These are phyloP conservation scores for Talaromyces sp. DNA, from an alignment of 2,329 filamentous ascomycete species.

Conservation along the genomic window DNA sequence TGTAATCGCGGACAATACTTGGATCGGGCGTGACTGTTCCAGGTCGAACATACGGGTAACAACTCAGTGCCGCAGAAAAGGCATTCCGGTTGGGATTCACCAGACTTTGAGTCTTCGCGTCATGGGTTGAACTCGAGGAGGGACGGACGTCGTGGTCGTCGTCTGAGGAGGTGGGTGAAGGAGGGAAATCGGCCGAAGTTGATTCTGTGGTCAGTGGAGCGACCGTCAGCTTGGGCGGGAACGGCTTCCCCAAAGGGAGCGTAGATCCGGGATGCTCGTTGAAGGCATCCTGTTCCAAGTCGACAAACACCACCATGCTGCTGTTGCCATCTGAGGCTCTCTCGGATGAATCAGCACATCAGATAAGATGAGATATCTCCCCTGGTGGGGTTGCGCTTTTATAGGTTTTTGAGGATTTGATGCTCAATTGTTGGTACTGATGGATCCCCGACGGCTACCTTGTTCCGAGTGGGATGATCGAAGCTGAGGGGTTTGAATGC, in stretches of 20 bases:
- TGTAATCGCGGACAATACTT: background rate
- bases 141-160: constrained; percentile 1
- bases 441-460: constrained; percentile 10
- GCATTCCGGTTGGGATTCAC: constrained; percentile 32
- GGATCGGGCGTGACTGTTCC: background rate
- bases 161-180: constrained; percentile 16
- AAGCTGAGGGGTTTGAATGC: constrained; percentile 21
- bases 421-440: constrained; percentile 11
- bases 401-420: constrained; percentile 7
- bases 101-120: background rate
- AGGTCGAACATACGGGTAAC: constrained; percentile 49
- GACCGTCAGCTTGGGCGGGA: constrained; percentile 23
- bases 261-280: constrained; percentile 28
- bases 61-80: constrained; percentile 49
- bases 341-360: constrained; percentile 25
- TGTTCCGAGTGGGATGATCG: constrained; percentile 33
- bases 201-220: constrained; percentile 12
- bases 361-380: constrained; percentile 22
- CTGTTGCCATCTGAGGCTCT: constrained; percentile 23
- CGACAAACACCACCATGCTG: constrained; percentile 51
- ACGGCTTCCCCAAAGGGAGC: constrained; percentile 21
- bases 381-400: constrained; percentile 7
- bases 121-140: constrained; percentile 2
- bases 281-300: constrained; percentile 45
- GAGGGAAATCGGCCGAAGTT: constrained; percentile 9